phyloP scores from a whole-genome alignment of 2,329 filamentous ascomycete genomes.

The Triangularia verruculosa region DNA sequence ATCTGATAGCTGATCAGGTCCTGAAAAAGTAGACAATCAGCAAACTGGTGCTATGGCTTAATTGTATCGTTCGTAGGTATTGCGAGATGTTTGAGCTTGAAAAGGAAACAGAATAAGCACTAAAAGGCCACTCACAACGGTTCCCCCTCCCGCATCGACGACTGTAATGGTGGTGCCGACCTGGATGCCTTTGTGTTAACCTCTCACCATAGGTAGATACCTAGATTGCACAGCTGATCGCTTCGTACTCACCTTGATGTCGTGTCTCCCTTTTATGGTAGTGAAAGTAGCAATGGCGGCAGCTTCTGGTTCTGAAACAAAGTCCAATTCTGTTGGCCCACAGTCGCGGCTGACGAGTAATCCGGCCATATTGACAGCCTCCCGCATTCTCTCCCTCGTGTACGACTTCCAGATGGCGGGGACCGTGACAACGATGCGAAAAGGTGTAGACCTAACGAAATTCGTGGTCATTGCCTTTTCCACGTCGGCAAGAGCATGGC shows the following conservation, averaged over 20 bases:
- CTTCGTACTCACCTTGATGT: slow-evolving; percentile 5
- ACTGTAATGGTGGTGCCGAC: not conserved
- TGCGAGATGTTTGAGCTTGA: too few species aligned
- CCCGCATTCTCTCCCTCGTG: not conserved
- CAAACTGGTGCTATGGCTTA: too few species aligned
- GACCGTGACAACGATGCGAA: slow-evolving; percentile 10
- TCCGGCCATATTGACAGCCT: slow-evolving; percentile 5
- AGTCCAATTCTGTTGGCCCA: slow-evolving; percentile 3
- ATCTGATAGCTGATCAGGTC: too few species aligned
- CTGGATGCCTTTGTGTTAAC: too few species aligned
- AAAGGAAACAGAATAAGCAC: too few species aligned
- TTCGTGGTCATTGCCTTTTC: too few species aligned
- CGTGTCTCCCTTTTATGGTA: not conserved
- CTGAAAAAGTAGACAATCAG: too few species aligned
- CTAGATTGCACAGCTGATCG: too few species aligned
- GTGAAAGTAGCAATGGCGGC: slow-evolving; percentile 4
- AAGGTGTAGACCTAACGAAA: not conserved
- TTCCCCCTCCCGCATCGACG: not conserved
- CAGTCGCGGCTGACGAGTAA: not conserved
- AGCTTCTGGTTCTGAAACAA: slow-evolving; percentile 10
- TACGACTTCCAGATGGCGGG: slow-evolving; percentile 10
- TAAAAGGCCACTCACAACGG: not conserved
- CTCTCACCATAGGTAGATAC: too few species aligned
- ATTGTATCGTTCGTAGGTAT: too few species aligned
- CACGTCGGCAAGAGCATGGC: too few species aligned